Evolutionary conservation across 257 asterid species (phyloP).

Genomic region (Plantago elongata): DNA sequence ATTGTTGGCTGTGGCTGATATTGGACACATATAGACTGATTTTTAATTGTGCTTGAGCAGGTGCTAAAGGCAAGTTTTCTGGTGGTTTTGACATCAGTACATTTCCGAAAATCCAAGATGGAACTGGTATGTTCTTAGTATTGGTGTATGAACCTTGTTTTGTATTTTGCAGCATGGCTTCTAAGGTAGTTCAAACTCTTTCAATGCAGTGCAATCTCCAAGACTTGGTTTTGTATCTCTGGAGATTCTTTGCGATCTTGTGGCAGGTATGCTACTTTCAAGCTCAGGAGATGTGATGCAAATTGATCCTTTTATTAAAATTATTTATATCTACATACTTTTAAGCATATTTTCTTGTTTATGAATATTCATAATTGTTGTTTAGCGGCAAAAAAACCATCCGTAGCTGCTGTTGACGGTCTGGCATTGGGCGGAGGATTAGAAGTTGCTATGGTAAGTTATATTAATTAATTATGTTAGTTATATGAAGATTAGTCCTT

Average conservation of each 20-base stretch:
- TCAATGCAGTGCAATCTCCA: constrained; percentile 30
- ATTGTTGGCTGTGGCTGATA: too few species aligned
- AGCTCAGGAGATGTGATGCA: constrained; percentile 4
- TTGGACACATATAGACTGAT: constrained; percentile 14
- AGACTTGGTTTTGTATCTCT: constrained; percentile 70
- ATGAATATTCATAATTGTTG: constrained; percentile 17
- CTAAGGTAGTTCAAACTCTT: neutral
- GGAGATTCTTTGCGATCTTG: constrained; percentile 52
- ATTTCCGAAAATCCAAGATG: constrained; percentile 65
- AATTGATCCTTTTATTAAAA: constrained; percentile 2
- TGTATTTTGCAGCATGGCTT: neutral
- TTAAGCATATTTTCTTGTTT: constrained; percentile 6
- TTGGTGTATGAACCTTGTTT: constrained; percentile 15
- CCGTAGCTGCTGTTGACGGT: constrained; percentile 88
- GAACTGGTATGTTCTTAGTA: constrained; percentile 41
- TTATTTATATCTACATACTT: neutral
- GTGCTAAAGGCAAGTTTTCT: constrained; percentile 84
- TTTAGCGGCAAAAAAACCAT: constrained; percentile 84
- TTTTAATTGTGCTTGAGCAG: constrained; percentile 39
- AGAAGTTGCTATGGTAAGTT: constrained; percentile 82
- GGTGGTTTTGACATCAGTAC: constrained; percentile 92
- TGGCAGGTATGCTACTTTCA: constrained; percentile 56
- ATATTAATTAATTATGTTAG: constrained; percentile 14
- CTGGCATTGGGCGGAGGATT: constrained; percentile 98
- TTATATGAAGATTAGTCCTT: constrained; percentile 6